Evolutionary conservation across 1,284 basidiomycete species (phyloP).

Genomic region (Prillingera fragicola): DNA sequence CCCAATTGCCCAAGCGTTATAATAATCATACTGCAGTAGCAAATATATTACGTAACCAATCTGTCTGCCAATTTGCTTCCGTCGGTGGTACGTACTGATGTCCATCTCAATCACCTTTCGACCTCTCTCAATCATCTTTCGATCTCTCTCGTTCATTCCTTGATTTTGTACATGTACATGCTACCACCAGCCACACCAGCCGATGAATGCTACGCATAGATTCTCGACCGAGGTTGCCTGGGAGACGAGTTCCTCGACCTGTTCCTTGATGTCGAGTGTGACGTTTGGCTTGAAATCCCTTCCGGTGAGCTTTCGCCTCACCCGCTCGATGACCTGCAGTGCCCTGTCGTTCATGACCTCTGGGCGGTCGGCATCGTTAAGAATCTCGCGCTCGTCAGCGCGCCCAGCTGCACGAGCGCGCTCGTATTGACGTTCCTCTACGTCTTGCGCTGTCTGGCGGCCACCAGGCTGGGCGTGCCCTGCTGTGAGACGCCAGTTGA

Average conservation of each 20-base stretch:
- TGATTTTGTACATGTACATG: not conserved
- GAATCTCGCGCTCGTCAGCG: constrained; percentile 49
- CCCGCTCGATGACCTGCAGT: constrained; percentile 82
- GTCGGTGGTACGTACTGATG: no score
- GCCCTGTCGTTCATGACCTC: constrained; percentile 88
- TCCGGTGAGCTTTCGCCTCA: constrained; percentile 82
- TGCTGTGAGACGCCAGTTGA: constrained; percentile 54
- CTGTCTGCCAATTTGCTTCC: no score
- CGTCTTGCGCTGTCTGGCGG: constrained; percentile 18
- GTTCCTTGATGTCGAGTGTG: constrained; percentile 63
- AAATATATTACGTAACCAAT: no score
- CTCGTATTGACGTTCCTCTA: constrained; percentile 19
- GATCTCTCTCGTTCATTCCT: constrained; percentile 1
- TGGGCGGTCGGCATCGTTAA: constrained; percentile 51
- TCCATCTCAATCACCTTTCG: no score
- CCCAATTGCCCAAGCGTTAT: no score
- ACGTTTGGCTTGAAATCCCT: constrained; percentile 83
- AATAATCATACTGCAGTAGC: no score
- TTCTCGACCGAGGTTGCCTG: constrained; percentile 90
- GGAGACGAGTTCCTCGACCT: constrained; percentile 84
- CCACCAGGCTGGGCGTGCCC: constrained; percentile 45
- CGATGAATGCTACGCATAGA: constrained; percentile 90
- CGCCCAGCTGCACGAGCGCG: constrained; percentile 8
- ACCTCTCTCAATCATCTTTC: no score
- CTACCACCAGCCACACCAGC: constrained; percentile 58